phyloP scores from a whole-genome alignment of 2,329 filamentous ascomycete genomes.

The Cytospora piceae region DNA sequence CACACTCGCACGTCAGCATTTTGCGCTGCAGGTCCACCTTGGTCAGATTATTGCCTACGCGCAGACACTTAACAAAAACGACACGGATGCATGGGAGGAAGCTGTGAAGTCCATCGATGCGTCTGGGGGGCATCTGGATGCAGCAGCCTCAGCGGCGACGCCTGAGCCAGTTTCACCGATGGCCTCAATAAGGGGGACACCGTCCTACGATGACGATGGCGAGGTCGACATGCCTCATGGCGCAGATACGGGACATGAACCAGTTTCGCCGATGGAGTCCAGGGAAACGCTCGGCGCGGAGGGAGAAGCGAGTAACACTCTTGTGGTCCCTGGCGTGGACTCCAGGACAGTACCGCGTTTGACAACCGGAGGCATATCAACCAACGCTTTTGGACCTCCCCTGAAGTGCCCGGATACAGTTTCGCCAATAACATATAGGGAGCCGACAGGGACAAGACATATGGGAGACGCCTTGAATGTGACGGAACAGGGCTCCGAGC shows the following conservation, averaged over 20 bases:
- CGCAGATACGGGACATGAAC: not conserved
- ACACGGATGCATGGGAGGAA: slow-evolving; percentile 24
- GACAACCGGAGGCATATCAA: not conserved
- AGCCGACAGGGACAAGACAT: not conserved
- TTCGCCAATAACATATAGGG: slow-evolving; percentile 15
- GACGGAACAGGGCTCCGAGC: not conserved
- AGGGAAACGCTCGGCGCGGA: slow-evolving; percentile 3
- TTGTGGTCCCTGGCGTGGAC: not conserved
- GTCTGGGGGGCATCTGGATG: not conserved
- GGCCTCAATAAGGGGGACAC: slow-evolving; percentile 8
- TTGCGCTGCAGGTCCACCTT: slow-evolving; percentile 29
- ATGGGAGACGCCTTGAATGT: not conserved
- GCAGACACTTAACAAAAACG: slow-evolving; percentile 12
- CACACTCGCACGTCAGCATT: slow-evolving; percentile 27
- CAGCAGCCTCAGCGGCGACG: not conserved
- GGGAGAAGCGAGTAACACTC: slow-evolving; percentile 1
- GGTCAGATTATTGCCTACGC: slow-evolving; percentile 27
- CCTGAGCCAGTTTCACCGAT: slow-evolving; percentile 18
- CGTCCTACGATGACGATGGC: slow-evolving; percentile 1
- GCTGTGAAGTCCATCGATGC: slow-evolving; percentile 24
- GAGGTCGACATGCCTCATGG: not conserved
- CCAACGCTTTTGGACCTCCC: slow-evolving; percentile 7
- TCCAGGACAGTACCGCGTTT: not conserved
- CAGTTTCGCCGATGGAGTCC: slow-evolving; percentile 17
- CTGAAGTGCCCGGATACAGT: slow-evolving; percentile 1